Evolutionary conservation across 345 rosid genomes (phyloP), one percentile per base, ranked within the genome.

Genomic region (Murraya paniculata): DNA sequence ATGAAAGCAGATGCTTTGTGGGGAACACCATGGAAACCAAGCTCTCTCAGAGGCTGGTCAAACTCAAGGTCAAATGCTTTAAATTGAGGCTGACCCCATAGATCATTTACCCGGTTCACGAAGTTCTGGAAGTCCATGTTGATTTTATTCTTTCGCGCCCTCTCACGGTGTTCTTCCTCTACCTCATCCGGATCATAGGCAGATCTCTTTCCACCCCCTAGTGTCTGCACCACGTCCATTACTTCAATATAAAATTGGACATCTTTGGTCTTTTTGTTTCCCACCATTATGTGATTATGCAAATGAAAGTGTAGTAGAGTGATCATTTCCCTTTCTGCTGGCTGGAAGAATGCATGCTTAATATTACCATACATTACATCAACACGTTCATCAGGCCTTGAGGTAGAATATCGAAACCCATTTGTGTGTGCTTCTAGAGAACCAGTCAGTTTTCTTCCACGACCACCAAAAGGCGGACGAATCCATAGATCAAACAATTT

Each of bases 241-340:
- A 88, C 91, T 80, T 86, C 89, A 35, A 86, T 53, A 80, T 85
- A 86, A 68, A 86, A 86, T 7, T 86, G 89, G 35, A 83, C 89
- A 75, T 88, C 89, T 74, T 86, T 88, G 27, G 89, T 86, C 80
- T 88, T 88, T 36, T 86, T 83, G 84, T 86, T 88, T 21, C 89
- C 91, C 50, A 86, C 91, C 91, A 88, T 88, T 57, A 88, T 86
- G 82, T 88, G 91, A 48, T 88, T 86, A 62, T 86, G 91, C 61
- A 86, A 64, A 81, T 88, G 89, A 19, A 88, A 86, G 78, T 88
- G 89, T 21, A 86, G 71, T 9, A 88, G 86, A 68, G 91, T 86
- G 69, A 85, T 86, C 89, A 86, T 86, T 73, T 86, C 89, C 78
- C 80, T 79, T 60, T 86, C 89, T 72, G 91, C 91, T 53, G 89